phyloP scores from a whole-genome alignment of 2,329 filamentous ascomycete species.

The Fusarium sp. region DNA sequence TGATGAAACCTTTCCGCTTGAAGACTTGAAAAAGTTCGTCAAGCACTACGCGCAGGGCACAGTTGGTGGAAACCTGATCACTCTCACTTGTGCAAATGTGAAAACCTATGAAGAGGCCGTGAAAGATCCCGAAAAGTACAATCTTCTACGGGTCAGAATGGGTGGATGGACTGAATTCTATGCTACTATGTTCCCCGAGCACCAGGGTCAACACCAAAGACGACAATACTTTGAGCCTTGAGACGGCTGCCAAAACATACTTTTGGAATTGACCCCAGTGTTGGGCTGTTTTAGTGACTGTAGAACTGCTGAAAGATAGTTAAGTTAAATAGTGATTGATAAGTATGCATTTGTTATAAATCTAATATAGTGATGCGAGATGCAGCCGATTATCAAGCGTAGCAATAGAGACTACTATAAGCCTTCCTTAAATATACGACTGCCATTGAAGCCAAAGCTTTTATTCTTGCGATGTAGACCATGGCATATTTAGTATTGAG shows the following conservation, averaged over 20 bases:
- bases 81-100: background rate
- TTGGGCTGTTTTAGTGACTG: background rate
- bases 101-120: background rate
- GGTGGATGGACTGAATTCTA: background rate
- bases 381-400: too few relatives aligned
- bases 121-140: background rate
- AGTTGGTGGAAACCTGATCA: background rate
- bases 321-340: background rate
- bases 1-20: background rate
- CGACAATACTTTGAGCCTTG: background rate
- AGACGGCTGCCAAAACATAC: background rate
- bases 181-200: background rate
- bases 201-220: background rate
- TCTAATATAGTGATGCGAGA: too few relatives aligned
- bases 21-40: background rate
- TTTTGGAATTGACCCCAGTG: background rate
- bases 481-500: too few relatives aligned
- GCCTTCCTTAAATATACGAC: too few relatives aligned
- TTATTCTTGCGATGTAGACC: too few relatives aligned
- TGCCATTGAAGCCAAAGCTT: too few relatives aligned
- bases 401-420: too few relatives aligned
- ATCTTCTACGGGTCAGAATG: background rate
- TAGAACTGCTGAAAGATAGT: background rate
- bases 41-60: background rate
- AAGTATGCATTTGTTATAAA: too few relatives aligned